Percentiles rank a stretch among this genome's conserved stretches.
phyloP scores from a whole-genome alignment of 805 yeast genomes.

The Saccharomycopsis sp. region DNA sequence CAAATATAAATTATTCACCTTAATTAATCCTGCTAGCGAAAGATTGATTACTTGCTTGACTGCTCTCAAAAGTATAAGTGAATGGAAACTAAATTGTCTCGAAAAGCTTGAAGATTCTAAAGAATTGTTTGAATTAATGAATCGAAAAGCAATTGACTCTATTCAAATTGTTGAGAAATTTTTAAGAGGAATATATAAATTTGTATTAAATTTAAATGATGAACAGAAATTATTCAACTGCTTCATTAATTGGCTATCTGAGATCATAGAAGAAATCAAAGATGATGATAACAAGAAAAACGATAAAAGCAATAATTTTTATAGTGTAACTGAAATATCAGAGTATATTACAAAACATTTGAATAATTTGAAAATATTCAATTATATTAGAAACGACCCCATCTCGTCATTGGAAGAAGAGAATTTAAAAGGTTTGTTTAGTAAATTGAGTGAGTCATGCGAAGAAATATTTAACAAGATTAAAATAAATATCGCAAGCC shows the following conservation, averaged over 20 bases:
- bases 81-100: conserved; percentile 28
- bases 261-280: conserved; percentile 26
- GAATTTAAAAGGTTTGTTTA: neutral
- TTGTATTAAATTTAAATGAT: conserved; percentile 36
- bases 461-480: neutral
- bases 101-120: conserved; percentile 6
- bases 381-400: neutral
- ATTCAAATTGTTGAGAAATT: conserved; percentile 22
- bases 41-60: conserved; percentile 41
- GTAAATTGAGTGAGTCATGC: neutral
- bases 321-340: conserved; percentile 25
- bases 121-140: conserved; percentile 10
- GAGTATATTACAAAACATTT: conserved; percentile 25
- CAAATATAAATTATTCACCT: conserved; percentile 40
- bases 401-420: neutral
- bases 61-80: conserved; percentile 35
- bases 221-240: conserved; percentile 40
- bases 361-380: conserved; percentile 21
- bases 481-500: neutral
- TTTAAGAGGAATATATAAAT: conserved; percentile 30
- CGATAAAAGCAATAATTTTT: conserved; percentile 8
- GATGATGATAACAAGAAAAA: conserved; percentile 24
- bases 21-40: conserved; percentile 50
- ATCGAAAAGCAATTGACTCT: conserved; percentile 8
- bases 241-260: conserved; percentile 37